Base-by-base conservation (phyloP, 2,329 filamentous ascomycete species). In the Mariannaea elegans region DNA sequence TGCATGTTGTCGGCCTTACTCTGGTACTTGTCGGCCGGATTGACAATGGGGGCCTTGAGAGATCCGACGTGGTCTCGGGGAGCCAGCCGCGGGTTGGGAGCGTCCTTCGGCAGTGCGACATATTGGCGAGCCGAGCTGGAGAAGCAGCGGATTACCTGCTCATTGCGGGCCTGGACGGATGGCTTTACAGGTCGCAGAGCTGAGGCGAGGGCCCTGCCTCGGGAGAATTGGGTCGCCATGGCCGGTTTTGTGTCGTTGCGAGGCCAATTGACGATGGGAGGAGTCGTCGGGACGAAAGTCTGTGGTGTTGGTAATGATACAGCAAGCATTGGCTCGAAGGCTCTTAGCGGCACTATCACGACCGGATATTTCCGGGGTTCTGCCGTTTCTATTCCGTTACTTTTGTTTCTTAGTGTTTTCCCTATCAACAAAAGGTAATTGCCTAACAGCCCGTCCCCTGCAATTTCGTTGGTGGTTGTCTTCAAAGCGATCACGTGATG, bases 21-120 rank as follows among this genome's bases (percentile, higher is more conserved):
- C 76, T 90, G 84, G 80, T 93, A 96, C 80, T 95, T 97, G 84
- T 98, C 95, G 77, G 92, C 87, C 32, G 94, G 94, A 80, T 98
- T 97, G 72, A 97, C 86, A 71, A 96, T 81, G 59, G 93, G 91
- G 19, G 83, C 90, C 73, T 91, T 87, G 65, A 97, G 87, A 68
- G 87, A 84, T 69, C 87, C 88, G 61, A 82, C 71, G 39, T 80
- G 78, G 63, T 82, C 79, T 68, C 87, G 83, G 56, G 84, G 83
- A 47, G 89, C 88, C 66, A 85, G 81, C 74, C 91, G 85, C 82
- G 90, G 81, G 80, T 93, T 92, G 60, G 85, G 81, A 44, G 81
- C 79, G 59, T 90, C 85, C 75, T 86, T 85, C 67, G 86, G 83
- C 65, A 87, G 76, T 68, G 81, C 81, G 74, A 89, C 85, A 72